These are phyloP conservation scores for Limnanthes douglasii DNA, from an alignment of 345 rosid species.

Conservation along the genomic window DNA sequence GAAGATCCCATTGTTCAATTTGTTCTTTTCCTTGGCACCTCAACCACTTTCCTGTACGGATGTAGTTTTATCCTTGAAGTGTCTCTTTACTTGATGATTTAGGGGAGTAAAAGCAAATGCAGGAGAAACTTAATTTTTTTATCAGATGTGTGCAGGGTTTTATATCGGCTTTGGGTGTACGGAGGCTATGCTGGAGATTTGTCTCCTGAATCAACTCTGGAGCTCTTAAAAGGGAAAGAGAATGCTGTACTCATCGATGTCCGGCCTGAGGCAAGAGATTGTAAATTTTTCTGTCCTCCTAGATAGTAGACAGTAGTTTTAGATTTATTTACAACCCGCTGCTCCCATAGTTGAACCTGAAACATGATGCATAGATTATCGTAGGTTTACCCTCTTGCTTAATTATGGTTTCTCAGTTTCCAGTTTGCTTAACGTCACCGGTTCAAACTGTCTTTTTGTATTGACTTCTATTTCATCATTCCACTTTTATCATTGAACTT, in stretches of 20 bases:
- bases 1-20: slow-evolving; percentile 75
- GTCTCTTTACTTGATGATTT: background rate
- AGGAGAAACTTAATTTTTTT: slow-evolving; percentile 32
- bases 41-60: slow-evolving; percentile 73
- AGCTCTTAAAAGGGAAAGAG: slow-evolving; percentile 55
- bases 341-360: slow-evolving; percentile 1
- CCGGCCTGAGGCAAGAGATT: slow-evolving; percentile 86
- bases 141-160: slow-evolving; percentile 87
- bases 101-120: slow-evolving; percentile 9
- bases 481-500: slow-evolving; percentile 3
- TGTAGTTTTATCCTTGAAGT: slow-evolving; percentile 16
- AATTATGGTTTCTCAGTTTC: background rate
- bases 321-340: slow-evolving; percentile 1
- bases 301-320: slow-evolving; percentile 5
- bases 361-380: slow-evolving; percentile 2
- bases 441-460: slow-evolving; percentile 2
- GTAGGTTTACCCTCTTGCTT: slow-evolving; percentile 1
- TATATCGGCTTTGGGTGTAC: slow-evolving; percentile 58
- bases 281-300: slow-evolving; percentile 17
- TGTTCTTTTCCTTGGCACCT: slow-evolving; percentile 45
- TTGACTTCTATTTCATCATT: background rate
- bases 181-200: slow-evolving; percentile 88
- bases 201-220: slow-evolving; percentile 56
- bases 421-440: background rate
- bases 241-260: slow-evolving; percentile 70